phyloP scores from a whole-genome alignment of 1,284 basidiomycete species.

The Cutaneotrichosporon sp. region DNA sequence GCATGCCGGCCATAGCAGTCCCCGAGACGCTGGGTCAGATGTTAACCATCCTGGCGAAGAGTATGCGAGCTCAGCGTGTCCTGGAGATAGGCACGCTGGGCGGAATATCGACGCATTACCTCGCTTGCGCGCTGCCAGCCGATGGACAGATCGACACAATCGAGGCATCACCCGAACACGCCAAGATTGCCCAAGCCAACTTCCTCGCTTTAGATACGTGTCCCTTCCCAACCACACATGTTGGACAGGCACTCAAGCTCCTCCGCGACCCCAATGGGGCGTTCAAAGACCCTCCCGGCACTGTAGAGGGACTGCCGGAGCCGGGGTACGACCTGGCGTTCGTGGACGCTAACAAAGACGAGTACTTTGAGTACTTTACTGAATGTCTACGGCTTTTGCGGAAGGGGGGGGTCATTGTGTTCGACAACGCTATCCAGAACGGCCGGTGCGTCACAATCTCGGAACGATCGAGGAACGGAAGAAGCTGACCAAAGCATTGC shows the following conservation, averaged over 20 bases:
- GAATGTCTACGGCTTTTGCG: slow-evolving; percentile 38
- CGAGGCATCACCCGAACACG: slow-evolving; percentile 37
- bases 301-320: slow-evolving; percentile 25
- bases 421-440: slow-evolving; percentile 43
- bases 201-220: slow-evolving; percentile 43
- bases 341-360: slow-evolving; percentile 47
- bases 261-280: slow-evolving; percentile 30
- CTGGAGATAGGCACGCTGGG: slow-evolving; percentile 47
- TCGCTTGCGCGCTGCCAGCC: slow-evolving; percentile 36
- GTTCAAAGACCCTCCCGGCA: slow-evolving; percentile 31
- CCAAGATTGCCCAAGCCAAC: slow-evolving; percentile 39
- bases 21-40: slow-evolving; percentile 34
- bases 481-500: slow-evolving; percentile 14
- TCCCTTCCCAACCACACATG: slow-evolving; percentile 45
- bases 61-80: slow-evolving; percentile 37
- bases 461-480: not conserved
- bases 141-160: slow-evolving; percentile 49
- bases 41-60: slow-evolving; percentile 38
- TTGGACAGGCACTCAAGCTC: slow-evolving; percentile 36
- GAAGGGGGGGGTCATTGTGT: slow-evolving; percentile 42
- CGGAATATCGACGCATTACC: slow-evolving; percentile 41
- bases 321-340: slow-evolving; percentile 46
- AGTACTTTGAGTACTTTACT: slow-evolving; percentile 39
- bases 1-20: slow-evolving; percentile 40
- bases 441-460: slow-evolving; percentile 34